Evolutionary conservation across 345 rosid species (phyloP), one percentile per base, ranked within the genome.

Genomic region (Conringia planisiliqua): DNA sequence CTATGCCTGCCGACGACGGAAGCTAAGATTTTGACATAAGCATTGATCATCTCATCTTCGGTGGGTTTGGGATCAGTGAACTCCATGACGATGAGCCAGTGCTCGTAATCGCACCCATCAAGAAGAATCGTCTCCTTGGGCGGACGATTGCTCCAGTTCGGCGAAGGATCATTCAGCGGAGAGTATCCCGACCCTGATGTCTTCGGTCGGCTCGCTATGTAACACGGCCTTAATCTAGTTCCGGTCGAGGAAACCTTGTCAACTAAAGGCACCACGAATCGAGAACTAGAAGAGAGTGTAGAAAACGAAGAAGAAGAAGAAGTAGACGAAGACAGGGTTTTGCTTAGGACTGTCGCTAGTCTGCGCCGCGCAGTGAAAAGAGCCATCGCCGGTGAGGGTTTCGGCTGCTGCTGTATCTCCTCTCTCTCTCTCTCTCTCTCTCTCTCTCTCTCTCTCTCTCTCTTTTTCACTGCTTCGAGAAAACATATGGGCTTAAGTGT

Each of bases 1-100:
- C 3, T 10, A 2, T 62, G 68, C 98, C 98, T 89, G 79, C 96
- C 99, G 26, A 95, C 59, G 29, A 90, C 90, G 17, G 89, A 38
- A 68, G 96, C 75, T 5, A 95, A 85, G 36, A 98, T 95, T 77
- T 86, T 90, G 69, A 92, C 96, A 76, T 92, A 95, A 65, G 90
- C 59, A 62, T 81, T 80, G 66, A 92, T 67, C 99, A 92, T 95
- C 39, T 92, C 94, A 9, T 88, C 92, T 79, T 95, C 99, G 3
- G 86, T 55, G 50, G 93, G 97, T 79, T 86, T 92, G 3, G 97
- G 87, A 65, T 90, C 94, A 13, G 72, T 70, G 72, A 92, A 95
- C 84, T 95, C 99, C 98, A 95, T 81, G 60, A 92, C 94, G 26
- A 92, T 86, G 62, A 95, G 96, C 97, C 99, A 95, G 62, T 92